phyloP scores from a whole-genome alignment of 176 grass and related monocot species.

The Eragrostis nindensis region DNA sequence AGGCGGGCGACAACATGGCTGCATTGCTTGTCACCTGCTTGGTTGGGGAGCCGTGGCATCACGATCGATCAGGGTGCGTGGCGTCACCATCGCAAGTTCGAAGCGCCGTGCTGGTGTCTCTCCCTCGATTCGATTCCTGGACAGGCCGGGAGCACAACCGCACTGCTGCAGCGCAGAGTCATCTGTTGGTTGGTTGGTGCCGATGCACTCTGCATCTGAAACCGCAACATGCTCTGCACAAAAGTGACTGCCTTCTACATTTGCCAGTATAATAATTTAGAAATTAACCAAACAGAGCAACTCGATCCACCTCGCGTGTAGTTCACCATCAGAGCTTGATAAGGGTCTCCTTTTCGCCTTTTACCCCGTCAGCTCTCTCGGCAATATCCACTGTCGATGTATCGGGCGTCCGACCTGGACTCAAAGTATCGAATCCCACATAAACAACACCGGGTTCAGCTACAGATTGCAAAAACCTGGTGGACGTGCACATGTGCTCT shows the following conservation, averaged over 20 bases:
- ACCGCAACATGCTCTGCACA: background rate
- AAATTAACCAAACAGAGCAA: too few species aligned
- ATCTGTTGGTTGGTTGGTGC: background rate
- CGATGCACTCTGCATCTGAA: background rate
- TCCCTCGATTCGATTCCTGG: background rate
- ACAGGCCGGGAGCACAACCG: background rate
- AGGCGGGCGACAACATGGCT: too few species aligned
- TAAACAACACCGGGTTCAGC: too few species aligned
- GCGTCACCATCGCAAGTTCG: too few species aligned
- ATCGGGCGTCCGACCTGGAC: conserved; percentile 1
- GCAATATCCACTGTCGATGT: background rate
- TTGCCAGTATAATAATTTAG: background rate
- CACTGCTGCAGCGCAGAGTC: background rate
- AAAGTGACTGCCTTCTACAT: background rate
- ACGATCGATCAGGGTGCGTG: too few species aligned
- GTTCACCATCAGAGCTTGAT: background rate
- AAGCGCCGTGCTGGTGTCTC: conserved; percentile 13
- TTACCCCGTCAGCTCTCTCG: background rate
- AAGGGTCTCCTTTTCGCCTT: background rate
- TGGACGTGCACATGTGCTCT: too few species aligned
- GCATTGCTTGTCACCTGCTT: background rate
- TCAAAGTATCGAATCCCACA: background rate
- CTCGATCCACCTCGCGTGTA: background rate
- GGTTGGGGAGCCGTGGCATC: too few species aligned
- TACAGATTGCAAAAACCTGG: too few species aligned